Evolutionary conservation across 2,329 filamentous ascomycete species (phyloP).

Genomic region (Cyanodermella asteris): DNA sequence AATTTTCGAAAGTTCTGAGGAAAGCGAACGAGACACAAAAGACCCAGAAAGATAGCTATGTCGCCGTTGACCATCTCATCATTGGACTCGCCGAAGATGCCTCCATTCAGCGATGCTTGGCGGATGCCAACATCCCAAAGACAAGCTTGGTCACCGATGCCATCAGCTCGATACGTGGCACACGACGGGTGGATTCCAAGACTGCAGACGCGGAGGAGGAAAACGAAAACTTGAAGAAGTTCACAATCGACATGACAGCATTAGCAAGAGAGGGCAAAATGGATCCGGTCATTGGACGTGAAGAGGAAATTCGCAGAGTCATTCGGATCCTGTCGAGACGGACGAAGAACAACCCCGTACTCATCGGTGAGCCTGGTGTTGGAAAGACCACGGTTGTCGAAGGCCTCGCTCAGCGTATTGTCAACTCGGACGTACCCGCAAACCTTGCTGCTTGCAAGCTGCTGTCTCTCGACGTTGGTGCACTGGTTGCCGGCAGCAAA

Average conservation of each 20-base stretch:
- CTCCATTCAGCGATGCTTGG: slow-evolving; percentile 49
- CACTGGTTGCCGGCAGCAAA: slow-evolving; percentile 90
- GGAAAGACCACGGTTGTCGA: slow-evolving; percentile 97
- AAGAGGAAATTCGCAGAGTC: slow-evolving; percentile 84
- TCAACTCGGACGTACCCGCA: slow-evolving; percentile 89
- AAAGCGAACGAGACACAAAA: slow-evolving; percentile 78
- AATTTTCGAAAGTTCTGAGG: slow-evolving; percentile 62
- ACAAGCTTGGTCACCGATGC: slow-evolving; percentile 74
- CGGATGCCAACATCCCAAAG: slow-evolving; percentile 80
- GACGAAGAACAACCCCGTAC: slow-evolving; percentile 96
- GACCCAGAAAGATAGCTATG: slow-evolving; percentile 89
- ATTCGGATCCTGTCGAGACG: slow-evolving; percentile 77
- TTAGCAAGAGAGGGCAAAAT: slow-evolving; percentile 95
- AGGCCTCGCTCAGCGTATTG: slow-evolving; percentile 81
- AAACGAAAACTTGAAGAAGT: slow-evolving; percentile 90
- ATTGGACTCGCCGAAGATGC: slow-evolving; percentile 61
- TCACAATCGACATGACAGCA: slow-evolving; percentile 94
- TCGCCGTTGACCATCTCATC: slow-evolving; percentile 89
- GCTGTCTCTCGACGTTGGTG: slow-evolving; percentile 84
- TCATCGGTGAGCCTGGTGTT: slow-evolving; percentile 94
- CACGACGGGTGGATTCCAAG: slow-evolving; percentile 82
- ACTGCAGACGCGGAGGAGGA: slow-evolving; percentile 81
- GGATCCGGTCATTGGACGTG: slow-evolving; percentile 87
- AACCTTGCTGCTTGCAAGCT: slow-evolving; percentile 86
- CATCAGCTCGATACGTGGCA: slow-evolving; percentile 79